Conservation (phyloP, 2,329 filamentous ascomycete species). For the Fusarium succisae region DNA sequence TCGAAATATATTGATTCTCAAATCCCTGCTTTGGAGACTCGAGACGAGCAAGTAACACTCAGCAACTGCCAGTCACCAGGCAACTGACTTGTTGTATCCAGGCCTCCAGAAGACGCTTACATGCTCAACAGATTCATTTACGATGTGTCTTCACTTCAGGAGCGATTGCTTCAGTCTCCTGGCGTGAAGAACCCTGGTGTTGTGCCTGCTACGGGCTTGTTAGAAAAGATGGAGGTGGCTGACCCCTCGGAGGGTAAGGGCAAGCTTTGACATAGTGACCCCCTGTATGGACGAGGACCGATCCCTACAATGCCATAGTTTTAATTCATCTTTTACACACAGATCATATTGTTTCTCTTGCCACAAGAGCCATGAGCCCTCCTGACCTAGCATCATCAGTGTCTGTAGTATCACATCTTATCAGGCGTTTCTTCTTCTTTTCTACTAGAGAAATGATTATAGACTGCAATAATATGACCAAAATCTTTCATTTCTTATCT, state of each 20-base stretch:
- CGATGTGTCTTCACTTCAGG: slow-evolving; percentile 15
- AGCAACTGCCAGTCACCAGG: no score
- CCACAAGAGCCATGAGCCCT: no score
- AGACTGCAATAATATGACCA: not conserved
- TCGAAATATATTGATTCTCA: rapidly evolving
- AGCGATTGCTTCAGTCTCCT: not conserved
- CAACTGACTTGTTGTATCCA: not conserved
- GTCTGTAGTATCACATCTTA: not conserved
- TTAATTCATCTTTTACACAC: not conserved
- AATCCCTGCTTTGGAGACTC: rapidly evolving
- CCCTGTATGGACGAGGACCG: not conserved
- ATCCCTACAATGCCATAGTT: not conserved
- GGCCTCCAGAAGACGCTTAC: not conserved
- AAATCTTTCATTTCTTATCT: not conserved
- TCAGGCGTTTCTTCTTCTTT: not conserved
- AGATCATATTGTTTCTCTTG: not conserved
- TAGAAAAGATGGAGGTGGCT: not conserved
- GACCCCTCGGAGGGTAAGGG: not conserved
- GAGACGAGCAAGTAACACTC: not conserved
- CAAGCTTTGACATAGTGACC: not conserved
- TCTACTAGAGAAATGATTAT: not conserved
- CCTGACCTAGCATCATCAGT: not conserved
- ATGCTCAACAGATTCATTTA: slow-evolving; percentile 22
- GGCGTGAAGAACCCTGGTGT: rapidly evolving
- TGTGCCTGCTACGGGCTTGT: no score